Evolutionary conservation across 1,284 basidiomycete species (phyloP).

Genomic region (Salmacisia buchloeana): DNA sequence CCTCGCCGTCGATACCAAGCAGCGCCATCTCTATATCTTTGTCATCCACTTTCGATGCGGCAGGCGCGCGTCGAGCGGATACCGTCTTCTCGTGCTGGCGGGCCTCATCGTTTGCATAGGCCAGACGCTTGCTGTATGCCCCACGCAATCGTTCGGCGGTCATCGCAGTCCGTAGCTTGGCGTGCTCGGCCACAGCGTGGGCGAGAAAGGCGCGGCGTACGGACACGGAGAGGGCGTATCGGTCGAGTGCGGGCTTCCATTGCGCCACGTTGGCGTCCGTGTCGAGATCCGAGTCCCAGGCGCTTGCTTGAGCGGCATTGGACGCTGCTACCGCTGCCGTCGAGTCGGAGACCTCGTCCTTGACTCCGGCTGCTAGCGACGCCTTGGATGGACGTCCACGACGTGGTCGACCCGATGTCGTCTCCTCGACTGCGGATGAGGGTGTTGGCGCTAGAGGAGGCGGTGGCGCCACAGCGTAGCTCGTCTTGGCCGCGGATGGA

Average conservation of each 20-base stretch:
- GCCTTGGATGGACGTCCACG: no score
- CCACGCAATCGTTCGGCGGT: slow-evolving; percentile 31
- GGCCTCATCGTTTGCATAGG: slow-evolving; percentile 24
- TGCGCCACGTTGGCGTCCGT: slow-evolving; percentile 38
- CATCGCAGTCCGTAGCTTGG: slow-evolving; percentile 17
- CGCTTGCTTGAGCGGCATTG: neutral
- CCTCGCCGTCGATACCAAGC: no score
- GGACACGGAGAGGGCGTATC: slow-evolving; percentile 27
- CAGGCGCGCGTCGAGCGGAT: no score
- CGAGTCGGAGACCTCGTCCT: neutral
- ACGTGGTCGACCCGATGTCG: no score
- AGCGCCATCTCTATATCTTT: no score
- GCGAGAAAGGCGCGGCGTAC: slow-evolving; percentile 31
- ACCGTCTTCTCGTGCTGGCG: no score
- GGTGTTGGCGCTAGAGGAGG: neutral
- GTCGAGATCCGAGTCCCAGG: slow-evolving; percentile 45
- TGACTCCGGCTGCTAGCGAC: no score
- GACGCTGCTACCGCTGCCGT: neutral
- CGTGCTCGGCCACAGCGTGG: slow-evolving; percentile 16
- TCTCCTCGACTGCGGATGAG: no score
- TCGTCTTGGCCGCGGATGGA: neutral
- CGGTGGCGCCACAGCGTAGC: neutral
- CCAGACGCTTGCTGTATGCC: slow-evolving; percentile 2
- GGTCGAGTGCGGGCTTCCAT: slow-evolving; percentile 36
- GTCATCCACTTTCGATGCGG: no score